phyloP scores from a whole-genome alignment of 768 basidiomycete genomes.

The Macrolepiota albuminosa region DNA sequence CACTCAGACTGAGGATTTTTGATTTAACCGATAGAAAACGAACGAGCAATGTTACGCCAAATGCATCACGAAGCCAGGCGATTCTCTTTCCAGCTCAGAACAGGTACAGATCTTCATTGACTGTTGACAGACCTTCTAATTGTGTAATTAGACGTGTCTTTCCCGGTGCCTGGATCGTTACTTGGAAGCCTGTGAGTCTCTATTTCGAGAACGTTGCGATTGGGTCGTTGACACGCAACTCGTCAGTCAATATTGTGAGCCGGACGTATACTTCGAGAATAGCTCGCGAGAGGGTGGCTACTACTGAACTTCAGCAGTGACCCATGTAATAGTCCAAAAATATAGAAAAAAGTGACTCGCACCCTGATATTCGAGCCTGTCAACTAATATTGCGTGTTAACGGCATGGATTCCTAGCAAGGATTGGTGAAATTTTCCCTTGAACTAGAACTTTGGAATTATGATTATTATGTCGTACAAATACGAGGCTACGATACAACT shows the following conservation, averaged over 20 bases:
- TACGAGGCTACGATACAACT: slow-evolving; percentile 13
- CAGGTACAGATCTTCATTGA: slow-evolving; percentile 42
- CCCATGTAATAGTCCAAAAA: background rate
- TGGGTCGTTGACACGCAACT: background rate
- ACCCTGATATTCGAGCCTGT: background rate
- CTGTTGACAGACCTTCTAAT: slow-evolving; percentile 2
- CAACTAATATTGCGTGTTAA: background rate
- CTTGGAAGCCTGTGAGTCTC: slow-evolving; percentile 74
- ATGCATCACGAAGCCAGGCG: slow-evolving; percentile 73
- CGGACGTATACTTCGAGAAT: slow-evolving; percentile 57
- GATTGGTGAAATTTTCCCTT: background rate
- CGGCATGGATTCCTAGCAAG: background rate
- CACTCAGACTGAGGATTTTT: slow-evolving; percentile 1
- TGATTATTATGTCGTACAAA: slow-evolving; percentile 9
- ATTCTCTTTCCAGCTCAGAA: slow-evolving; percentile 63
- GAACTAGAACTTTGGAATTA: slow-evolving; percentile 17
- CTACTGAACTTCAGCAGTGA: slow-evolving; percentile 1
- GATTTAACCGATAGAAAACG: slow-evolving; percentile 50
- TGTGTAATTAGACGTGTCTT: slow-evolving; percentile 59
- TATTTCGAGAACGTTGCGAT: background rate
- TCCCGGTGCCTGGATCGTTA: slow-evolving; percentile 76
- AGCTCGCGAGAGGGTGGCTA: slow-evolving; percentile 37
- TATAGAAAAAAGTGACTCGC: background rate
- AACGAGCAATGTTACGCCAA: slow-evolving; percentile 75
- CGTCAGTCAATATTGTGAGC: slow-evolving; percentile 75